These are phyloP conservation scores for Baudoinia panamericana DNA, from an alignment of 495 filamentous ascomycete species.

Conservation along the genomic window DNA sequence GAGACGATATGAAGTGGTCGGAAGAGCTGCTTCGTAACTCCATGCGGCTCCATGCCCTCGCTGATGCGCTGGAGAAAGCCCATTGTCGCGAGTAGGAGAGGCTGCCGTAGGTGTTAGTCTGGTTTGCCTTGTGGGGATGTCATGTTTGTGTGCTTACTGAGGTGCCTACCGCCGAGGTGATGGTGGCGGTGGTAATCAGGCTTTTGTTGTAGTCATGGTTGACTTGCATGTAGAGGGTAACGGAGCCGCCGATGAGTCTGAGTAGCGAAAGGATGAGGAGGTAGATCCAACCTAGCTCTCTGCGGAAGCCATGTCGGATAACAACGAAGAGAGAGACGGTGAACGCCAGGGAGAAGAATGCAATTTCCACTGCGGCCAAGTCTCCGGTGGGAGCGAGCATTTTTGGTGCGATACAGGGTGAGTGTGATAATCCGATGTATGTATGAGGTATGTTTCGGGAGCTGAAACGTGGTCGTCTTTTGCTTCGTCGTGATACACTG, in stretches of 20 bases:
- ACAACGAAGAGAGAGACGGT: slow-evolving; percentile 11
- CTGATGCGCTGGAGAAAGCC: slow-evolving; percentile 15
- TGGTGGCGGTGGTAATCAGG: slow-evolving; percentile 9
- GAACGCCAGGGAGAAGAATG: slow-evolving; percentile 15
- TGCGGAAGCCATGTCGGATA: slow-evolving; percentile 17
- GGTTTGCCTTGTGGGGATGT: too few relatives aligned
- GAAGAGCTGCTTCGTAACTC: slow-evolving; percentile 4
- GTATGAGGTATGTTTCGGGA: too few relatives aligned
- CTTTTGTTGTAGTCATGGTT: background rate
- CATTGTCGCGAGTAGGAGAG: slow-evolving; percentile 16
- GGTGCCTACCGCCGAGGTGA: slow-evolving; percentile 13
- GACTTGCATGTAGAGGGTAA: slow-evolving; percentile 6
- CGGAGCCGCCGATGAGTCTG: slow-evolving; percentile 13
- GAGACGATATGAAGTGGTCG: slow-evolving; percentile 7
- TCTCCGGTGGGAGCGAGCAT: slow-evolving; percentile 10
- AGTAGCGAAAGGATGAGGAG: slow-evolving; percentile 13
- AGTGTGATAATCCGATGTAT: too few relatives aligned
- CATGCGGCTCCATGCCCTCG: slow-evolving; percentile 8
- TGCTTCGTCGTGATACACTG: too few relatives aligned
- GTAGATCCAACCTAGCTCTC: slow-evolving; percentile 17
- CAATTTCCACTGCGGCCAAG: slow-evolving; percentile 17
- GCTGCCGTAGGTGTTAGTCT: too few relatives aligned
- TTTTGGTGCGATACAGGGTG: too few relatives aligned
- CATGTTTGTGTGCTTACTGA: too few relatives aligned
- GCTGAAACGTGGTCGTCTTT: too few relatives aligned